Percentiles rank a stretch among this genome's conserved stretches.
Evolutionary conservation across 2,329 filamentous ascomycete species (phyloP).

Genomic region (Raffaelea ambrosiae): DNA sequence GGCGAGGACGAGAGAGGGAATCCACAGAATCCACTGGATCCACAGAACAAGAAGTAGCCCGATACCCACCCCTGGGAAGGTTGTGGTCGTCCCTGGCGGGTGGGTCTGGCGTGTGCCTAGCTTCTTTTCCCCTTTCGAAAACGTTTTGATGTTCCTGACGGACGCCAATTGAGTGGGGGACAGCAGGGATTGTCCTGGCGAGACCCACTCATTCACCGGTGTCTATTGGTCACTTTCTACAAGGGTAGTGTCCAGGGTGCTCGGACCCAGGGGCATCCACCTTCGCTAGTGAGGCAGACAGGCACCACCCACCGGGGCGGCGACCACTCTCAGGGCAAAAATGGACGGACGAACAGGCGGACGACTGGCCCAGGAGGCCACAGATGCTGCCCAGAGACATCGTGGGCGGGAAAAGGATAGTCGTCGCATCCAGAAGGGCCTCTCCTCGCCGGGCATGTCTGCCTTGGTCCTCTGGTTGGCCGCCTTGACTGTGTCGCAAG

Average conservation of each 20-base stretch:
- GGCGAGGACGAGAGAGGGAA: neutral
- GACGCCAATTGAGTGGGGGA: neutral
- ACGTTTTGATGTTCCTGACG: neutral
- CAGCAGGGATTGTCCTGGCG: neutral
- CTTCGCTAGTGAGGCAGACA: neutral
- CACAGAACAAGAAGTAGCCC: too few relatives aligned
- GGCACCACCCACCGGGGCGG: neutral
- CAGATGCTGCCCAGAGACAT: too few relatives aligned
- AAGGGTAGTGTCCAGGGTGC: neutral
- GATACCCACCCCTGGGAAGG: neutral
- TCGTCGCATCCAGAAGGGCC: too few relatives aligned
- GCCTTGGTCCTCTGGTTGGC: too few relatives aligned
- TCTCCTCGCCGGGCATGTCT: too few relatives aligned
- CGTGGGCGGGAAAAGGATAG: too few relatives aligned
- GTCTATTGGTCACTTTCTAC: neutral
- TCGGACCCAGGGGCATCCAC: conserved; percentile 1
- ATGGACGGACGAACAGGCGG: too few relatives aligned
- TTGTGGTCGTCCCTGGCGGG: neutral
- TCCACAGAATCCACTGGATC: too few relatives aligned
- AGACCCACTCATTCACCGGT: neutral
- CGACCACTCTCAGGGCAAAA: neutral
- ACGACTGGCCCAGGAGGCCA: too few relatives aligned
- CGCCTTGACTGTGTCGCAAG: too few relatives aligned
- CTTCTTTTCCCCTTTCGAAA: neutral
- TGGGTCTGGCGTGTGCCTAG: neutral